A percentile compares a stretch with the other conserved stretches of the same genome.
phyloP scores from a whole-genome alignment of 169 alveolate species.

The Theileria orientalis region DNA sequence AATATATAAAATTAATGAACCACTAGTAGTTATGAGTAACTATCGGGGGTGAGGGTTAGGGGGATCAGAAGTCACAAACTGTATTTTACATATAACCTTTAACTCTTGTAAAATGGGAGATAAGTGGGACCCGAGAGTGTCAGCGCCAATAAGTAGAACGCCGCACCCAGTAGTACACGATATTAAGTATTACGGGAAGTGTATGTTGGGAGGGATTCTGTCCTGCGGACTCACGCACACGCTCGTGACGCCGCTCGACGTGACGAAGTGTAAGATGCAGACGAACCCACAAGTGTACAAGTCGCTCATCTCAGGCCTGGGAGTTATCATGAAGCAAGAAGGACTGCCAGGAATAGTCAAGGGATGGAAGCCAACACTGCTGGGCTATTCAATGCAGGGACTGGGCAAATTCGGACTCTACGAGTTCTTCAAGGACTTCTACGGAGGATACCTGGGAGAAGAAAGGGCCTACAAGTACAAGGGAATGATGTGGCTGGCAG shows the following conservation, averaged over 20 bases:
- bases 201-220: conserved; percentile 95
- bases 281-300: conserved; percentile 86
- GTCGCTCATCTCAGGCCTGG: conserved; percentile 78
- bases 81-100: background rate
- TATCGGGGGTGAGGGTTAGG: background rate
- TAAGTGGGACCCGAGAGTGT: conserved; percentile 66
- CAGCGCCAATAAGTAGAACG: conserved; percentile 67
- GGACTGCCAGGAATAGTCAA: conserved; percentile 88
- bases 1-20: too few relatives aligned
- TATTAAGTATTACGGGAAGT: conserved; percentile 85
- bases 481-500: conserved; percentile 92
- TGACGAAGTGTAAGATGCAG: conserved; percentile 94
- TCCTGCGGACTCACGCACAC: conserved; percentile 98
- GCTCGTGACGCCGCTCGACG: conserved; percentile 92
- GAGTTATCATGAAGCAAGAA: conserved; percentile 80
- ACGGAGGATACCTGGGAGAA: conserved; percentile 82
- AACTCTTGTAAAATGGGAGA: background rate
- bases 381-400: conserved; percentile 97
- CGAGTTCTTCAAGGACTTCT: conserved; percentile 95
- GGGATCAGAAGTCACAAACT: background rate
- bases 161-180: conserved; percentile 70
- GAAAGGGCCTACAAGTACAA: conserved; percentile 83
- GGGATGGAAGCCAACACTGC: conserved; percentile 97
- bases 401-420: conserved; percentile 96
- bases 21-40: background rate